Conservation (phyloP, 768 basidiomycete genomes). For the Macrolepiota dolichaula region DNA sequence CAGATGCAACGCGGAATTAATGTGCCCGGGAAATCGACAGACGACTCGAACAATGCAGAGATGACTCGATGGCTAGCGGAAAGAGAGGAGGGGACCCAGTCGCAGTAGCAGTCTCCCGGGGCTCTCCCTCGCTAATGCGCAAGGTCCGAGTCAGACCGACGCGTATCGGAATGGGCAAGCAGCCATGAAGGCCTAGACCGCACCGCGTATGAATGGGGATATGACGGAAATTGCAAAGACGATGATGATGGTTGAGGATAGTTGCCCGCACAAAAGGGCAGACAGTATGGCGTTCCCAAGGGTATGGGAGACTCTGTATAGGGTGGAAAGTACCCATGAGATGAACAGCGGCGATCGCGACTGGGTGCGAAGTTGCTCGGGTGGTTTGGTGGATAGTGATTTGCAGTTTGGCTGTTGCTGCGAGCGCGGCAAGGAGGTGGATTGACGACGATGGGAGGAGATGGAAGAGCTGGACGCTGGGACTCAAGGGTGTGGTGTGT, state of each 20-base stretch:
- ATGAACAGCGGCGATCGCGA: neutral
- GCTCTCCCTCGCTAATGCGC: neutral
- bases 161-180: neutral
- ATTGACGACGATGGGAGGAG: slow-evolving; percentile 9
- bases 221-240: neutral
- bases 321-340: too few species aligned
- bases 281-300: too few species aligned
- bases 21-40: neutral
- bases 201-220: neutral
- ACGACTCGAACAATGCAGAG: neutral
- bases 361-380: neutral
- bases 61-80: neutral
- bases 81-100: neutral
- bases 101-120: neutral
- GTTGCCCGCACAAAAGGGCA: too few species aligned
- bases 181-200: neutral
- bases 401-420: neutral
- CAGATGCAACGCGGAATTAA: neutral
- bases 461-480: slow-evolving; percentile 8
- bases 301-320: too few species aligned
- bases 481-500: neutral
- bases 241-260: neutral
- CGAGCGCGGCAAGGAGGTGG: neutral
- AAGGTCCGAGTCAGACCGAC: neutral
- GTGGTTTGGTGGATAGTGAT: neutral